Evolutionary conservation across 495 filamentous ascomycete genomes (phyloP).

Genomic region (Penicillium paradoxum): DNA sequence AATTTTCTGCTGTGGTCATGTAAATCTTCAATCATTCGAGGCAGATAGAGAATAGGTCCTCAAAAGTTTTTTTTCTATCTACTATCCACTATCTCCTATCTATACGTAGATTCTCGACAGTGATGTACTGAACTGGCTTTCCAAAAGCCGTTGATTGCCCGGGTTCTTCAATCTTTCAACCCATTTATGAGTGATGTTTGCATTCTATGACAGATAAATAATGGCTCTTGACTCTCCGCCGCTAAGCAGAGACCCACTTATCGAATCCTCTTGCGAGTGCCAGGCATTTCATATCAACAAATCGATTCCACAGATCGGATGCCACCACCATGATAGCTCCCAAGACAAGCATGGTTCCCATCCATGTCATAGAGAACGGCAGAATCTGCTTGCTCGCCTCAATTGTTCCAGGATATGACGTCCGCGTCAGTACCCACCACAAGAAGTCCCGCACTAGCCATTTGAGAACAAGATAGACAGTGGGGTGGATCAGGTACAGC

Average conservation of each 20-base stretch:
- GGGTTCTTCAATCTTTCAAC: too few relatives aligned
- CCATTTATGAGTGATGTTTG: too few relatives aligned
- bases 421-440: slow-evolving; percentile 5
- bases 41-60: slow-evolving; percentile 11
- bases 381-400: background rate
- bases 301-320: background rate
- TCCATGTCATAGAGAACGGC: background rate
- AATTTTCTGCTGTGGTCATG: slow-evolving; percentile 11
- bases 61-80: slow-evolving; percentile 13
- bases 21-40: slow-evolving; percentile 25
- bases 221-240: background rate
- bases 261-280: background rate
- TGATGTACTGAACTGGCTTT: too few relatives aligned
- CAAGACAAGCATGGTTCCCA: background rate
- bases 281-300: background rate
- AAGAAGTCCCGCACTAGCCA: slow-evolving; percentile 11
- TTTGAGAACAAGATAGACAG: slow-evolving; percentile 18
- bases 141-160: too few relatives aligned
- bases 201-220: too few relatives aligned
- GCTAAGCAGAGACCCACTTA: background rate
- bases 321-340: background rate
- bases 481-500: slow-evolving; percentile 22
- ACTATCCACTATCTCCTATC: background rate
- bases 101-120: background rate
- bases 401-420: background rate